Conservation (phyloP, 164 flowering plant species). For the Santalum album region DNA sequence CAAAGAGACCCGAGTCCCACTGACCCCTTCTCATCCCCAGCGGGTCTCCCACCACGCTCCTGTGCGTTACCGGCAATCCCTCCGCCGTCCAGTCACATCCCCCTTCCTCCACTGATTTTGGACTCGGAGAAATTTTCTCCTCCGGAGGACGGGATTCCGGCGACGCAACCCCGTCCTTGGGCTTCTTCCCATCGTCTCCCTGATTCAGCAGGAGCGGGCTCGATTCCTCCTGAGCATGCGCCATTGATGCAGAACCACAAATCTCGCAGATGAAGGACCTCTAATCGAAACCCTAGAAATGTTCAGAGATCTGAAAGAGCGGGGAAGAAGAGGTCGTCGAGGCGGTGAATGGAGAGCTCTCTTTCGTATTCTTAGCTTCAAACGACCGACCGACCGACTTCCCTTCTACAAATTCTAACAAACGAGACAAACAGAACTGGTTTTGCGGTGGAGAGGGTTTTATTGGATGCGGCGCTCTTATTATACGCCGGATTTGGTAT, state of each 20-base stretch:
- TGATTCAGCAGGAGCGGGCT: constrained; percentile 36
- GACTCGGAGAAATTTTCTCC: constrained; percentile 1
- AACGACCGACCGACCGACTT: no score
- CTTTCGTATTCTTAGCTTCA: no score
- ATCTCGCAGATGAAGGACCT: neutral
- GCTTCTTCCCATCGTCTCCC: constrained; percentile 6
- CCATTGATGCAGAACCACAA: constrained; percentile 20
- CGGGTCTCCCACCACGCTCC: constrained; percentile 68
- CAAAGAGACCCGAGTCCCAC: constrained; percentile 66
- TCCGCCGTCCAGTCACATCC: constrained; percentile 59
- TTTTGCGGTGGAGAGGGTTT: no score
- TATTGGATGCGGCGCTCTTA: no score
- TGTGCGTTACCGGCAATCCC: constrained; percentile 60
- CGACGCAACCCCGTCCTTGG: constrained; percentile 4
- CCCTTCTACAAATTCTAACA: no score
- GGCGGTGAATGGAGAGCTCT: neutral
- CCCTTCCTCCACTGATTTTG: neutral
- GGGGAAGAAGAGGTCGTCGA: neutral
- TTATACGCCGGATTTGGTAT: no score
- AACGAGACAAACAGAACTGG: no score
- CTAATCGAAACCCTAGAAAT: neutral
- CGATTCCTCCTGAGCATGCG: constrained; percentile 37
- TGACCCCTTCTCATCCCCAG: constrained; percentile 35
- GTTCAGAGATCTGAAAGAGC: neutral
- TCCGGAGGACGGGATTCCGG: constrained; percentile 2